A percentile compares a stretch with the other conserved stretches of the same genome.
Evolutionary conservation across 768 basidiomycete species (phyloP).

Genomic region (Panaeolus papilionaceus): DNA sequence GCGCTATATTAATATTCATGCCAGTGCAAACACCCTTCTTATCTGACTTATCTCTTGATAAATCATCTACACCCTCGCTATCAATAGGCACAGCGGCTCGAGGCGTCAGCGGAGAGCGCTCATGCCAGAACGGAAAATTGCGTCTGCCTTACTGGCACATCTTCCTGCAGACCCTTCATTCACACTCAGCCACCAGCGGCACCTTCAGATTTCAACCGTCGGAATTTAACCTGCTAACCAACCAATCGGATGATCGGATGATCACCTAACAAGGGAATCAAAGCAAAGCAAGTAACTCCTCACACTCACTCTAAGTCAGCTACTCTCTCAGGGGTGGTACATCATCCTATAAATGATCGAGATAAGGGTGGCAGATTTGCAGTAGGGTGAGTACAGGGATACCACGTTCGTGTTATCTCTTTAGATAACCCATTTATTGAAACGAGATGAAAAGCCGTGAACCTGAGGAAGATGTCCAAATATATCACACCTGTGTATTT

Average conservation of each 20-base stretch:
- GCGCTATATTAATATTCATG: not conserved
- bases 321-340: not conserved
- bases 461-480: not conserved
- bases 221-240: not conserved
- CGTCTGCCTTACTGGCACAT: not conserved
- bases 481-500: not conserved
- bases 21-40: not conserved
- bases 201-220: not conserved
- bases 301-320: not conserved
- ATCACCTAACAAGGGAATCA: not conserved
- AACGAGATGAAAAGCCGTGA: not conserved
- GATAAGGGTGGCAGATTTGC: constrained; percentile 7
- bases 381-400: not conserved
- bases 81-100: not conserved
- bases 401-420: constrained; percentile 12
- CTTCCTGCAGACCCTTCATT: not conserved
- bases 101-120: constrained; percentile 10
- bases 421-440: not conserved
- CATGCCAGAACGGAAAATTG: not conserved
- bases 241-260: constrained; percentile 11
- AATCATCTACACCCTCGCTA: not conserved
- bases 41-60: not conserved
- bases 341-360: not conserved
- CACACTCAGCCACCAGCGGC: not conserved
- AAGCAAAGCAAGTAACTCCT: not conserved